These are phyloP conservation scores for Ascochyta pisi DNA, from an alignment of 2,329 filamentous ascomycete species.

Conservation along the genomic window DNA sequence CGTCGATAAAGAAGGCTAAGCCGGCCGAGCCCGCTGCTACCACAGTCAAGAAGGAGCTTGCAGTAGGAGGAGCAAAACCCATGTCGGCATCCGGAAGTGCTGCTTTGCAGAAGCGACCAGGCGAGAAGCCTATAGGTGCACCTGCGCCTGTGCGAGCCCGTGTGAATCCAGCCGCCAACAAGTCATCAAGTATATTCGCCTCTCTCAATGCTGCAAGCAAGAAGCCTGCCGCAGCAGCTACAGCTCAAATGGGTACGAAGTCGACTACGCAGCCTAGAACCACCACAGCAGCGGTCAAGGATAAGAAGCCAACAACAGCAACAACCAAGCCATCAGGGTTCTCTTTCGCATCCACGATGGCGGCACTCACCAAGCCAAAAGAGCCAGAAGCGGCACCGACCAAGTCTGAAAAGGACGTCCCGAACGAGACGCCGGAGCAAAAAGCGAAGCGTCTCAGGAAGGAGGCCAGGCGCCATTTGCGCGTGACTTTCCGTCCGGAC, in stretches of 20 bases:
- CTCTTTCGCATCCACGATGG: constrained; percentile 52
- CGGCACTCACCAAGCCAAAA: constrained; percentile 60
- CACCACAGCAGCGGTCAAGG: constrained; percentile 28
- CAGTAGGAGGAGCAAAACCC: constrained; percentile 17
- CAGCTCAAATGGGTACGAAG: constrained; percentile 32
- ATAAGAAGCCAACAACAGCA: constrained; percentile 38
- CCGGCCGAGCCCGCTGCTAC: constrained; percentile 26
- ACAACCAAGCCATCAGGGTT: constrained; percentile 41
- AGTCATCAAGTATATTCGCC: constrained; percentile 55
- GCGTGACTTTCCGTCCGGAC: constrained; percentile 75
- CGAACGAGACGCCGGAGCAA: constrained; percentile 71
- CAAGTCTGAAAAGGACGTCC: constrained; percentile 61
- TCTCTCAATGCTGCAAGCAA: constrained; percentile 55
- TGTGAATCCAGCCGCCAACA: constrained; percentile 50
- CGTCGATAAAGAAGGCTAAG: constrained; percentile 40
- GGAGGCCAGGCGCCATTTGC: constrained; percentile 72
- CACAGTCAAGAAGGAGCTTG: constrained; percentile 28
- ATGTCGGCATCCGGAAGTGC: constrained; percentile 16
- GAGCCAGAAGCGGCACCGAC: constrained; percentile 54
- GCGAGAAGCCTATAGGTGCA: constrained; percentile 35
- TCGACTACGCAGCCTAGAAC: constrained; percentile 35
- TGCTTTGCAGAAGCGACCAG: constrained; percentile 35
- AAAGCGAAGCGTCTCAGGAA: constrained; percentile 73
- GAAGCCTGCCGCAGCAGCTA: constrained; percentile 44
- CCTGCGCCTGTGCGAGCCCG: constrained; percentile 40